Base-by-base conservation (phyloP, 495 filamentous ascomycete genomes). In the Penicillium desertorum region DNA sequence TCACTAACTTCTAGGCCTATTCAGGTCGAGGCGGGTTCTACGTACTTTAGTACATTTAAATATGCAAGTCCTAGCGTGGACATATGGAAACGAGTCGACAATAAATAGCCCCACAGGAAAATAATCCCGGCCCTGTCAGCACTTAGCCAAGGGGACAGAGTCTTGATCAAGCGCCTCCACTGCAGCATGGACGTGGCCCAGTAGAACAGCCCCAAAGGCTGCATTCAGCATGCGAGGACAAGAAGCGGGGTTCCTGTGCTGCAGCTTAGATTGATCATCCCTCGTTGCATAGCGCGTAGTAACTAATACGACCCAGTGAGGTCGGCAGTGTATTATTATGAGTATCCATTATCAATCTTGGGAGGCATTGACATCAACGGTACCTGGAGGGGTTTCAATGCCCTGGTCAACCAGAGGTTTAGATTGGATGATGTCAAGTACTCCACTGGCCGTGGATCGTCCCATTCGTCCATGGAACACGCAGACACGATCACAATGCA, bases 281-380 rank as follows among this genome's bases (percentile, higher is more conserved):
- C 45, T 22, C 30, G 8, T 8, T 43, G 37, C 39, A 39, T 47
- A 19, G 12, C 17, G 11, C 37, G 8, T 48, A 25, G 2, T 37
- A 12, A 22, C 6, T 4, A n/a, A 10, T 4, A n/a, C n/a, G 27
- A 25, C 16, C 36, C 36, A 39, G 36, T 39, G 36, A 17, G 36
- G 27, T 12, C 9, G 8, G 16, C 22, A 55, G 17, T 39, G 51
- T 52, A 54, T 8, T n/a, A 44, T 51, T 54, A 44, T 22, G 48
- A 55, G 27, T 56, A 53, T 45, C 20, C 42, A 63, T 58, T 65
- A 60, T 65, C 59, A 65, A 59, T 54, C 45, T 56, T 51, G 34
- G 34, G 11, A 10, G 17, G 42, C 44, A 45, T 45, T 65, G 56
- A 52, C 49, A 41, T 36, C 58, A 45, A 34, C 10, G 27, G 36